Conservation (phyloP, 1,284 basidiomycete genomes). For the Cryptococcus floricola region DNA sequence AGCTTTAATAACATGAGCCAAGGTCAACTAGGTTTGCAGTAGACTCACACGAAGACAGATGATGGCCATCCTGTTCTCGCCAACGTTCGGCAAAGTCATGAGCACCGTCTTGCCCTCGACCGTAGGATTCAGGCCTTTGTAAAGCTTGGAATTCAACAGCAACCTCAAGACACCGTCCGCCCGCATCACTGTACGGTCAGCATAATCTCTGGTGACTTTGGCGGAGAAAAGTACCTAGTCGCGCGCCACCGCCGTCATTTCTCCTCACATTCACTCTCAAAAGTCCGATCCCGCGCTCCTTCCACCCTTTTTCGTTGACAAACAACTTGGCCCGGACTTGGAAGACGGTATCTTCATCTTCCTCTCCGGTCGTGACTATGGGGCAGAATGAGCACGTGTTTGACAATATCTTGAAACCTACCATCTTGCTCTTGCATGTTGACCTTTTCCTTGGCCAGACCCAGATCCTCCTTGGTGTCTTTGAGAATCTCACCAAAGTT, state of each 20-base stretch:
- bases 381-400: neutral
- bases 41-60: slow-evolving; percentile 54
- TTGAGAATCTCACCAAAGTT: slow-evolving; percentile 42
- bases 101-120: slow-evolving; percentile 72
- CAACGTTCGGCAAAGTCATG: slow-evolving; percentile 68
- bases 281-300: slow-evolving; percentile 79
- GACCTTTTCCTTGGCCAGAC: slow-evolving; percentile 50
- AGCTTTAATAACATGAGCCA: slow-evolving; percentile 1
- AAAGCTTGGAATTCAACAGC: slow-evolving; percentile 79
- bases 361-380: slow-evolving; percentile 82
- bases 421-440: slow-evolving; percentile 66
- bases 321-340: slow-evolving; percentile 84
- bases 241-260: slow-evolving; percentile 64
- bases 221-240: slow-evolving; percentile 57
- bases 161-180: slow-evolving; percentile 86
- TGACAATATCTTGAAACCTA: slow-evolving; percentile 42
- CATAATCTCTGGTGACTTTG: neutral
- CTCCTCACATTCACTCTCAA: slow-evolving; percentile 74
- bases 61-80: slow-evolving; percentile 55
- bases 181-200: slow-evolving; percentile 69
- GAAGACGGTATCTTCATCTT: slow-evolving; percentile 80
- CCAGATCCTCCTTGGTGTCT: slow-evolving; percentile 30
- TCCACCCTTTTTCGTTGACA: slow-evolving; percentile 71
- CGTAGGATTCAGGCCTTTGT: slow-evolving; percentile 76
- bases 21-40: neutral